Conservation (phyloP, 179 eudicot genomes). For the Silene coronaria region DNA sequence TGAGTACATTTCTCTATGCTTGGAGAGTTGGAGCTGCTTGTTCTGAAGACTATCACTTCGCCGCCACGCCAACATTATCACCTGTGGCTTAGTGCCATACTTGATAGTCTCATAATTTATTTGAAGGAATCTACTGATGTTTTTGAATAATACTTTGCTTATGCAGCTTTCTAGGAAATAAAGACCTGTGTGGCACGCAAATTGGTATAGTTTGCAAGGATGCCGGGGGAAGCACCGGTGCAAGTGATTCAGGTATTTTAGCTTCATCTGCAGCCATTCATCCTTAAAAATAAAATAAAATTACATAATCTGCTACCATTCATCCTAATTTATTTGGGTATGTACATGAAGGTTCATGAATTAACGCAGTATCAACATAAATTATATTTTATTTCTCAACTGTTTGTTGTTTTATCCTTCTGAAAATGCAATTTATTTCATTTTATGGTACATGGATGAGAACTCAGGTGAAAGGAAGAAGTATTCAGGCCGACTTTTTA, state of each 20-base stretch:
- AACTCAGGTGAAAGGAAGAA: constrained; percentile 53
- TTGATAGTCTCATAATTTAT: not conserved
- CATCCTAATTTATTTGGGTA: not conserved
- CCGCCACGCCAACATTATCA: not conserved
- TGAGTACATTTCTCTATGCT: not conserved
- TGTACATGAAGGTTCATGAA: not conserved
- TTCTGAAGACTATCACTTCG: not conserved
- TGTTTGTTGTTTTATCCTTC: not conserved
- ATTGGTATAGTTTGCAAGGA: constrained; percentile 47
- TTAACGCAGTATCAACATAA: not conserved
- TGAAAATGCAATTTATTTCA: not conserved
- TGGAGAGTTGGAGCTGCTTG: not conserved
- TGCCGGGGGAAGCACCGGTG: constrained; percentile 38
- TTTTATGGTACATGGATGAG: constrained; percentile 26
- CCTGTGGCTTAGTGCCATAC: not conserved
- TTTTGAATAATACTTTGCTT: not conserved
- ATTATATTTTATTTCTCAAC: not conserved
- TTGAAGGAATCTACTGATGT: not conserved
- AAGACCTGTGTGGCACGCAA: constrained; percentile 75
- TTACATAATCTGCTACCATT: not conserved
- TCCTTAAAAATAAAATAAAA: not conserved
- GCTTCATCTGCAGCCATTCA: not conserved
- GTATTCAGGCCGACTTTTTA: constrained; percentile 67
- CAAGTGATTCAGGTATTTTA: constrained; percentile 45
- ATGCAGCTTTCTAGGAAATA: constrained; percentile 78